phyloP scores from a whole-genome alignment of 129 eudicot species.

The Dittrichia graveolens region DNA sequence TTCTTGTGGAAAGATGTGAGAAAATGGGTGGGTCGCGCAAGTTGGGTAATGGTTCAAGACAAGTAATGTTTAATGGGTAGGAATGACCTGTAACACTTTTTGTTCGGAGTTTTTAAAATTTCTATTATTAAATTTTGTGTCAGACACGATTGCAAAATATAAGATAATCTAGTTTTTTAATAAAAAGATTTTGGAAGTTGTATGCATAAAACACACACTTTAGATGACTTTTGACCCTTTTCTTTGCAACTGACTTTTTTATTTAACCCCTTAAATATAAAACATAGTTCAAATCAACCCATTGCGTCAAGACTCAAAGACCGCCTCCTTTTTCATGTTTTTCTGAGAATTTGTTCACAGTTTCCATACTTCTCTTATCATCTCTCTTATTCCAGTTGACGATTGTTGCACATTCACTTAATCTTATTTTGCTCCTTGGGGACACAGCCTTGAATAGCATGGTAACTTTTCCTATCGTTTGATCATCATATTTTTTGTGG shows the following conservation, averaged over 20 bases:
- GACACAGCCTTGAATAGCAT: constrained; percentile 76
- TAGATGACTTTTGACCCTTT: background rate
- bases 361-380: background rate
- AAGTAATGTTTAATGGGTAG: background rate
- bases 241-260: background rate
- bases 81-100: background rate
- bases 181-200: background rate
- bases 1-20: background rate
- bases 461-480: constrained; percentile 43
- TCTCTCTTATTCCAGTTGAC: constrained; percentile 54
- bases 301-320: background rate
- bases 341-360: constrained; percentile 2
- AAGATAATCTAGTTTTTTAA: background rate
- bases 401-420: constrained; percentile 67
- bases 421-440: constrained; percentile 65
- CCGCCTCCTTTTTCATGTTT: constrained; percentile 1
- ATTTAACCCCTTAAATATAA: background rate
- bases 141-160: background rate
- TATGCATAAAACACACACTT: background rate
- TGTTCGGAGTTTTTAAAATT: background rate
- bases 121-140: background rate
- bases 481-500: background rate
- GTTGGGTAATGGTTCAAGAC: background rate
- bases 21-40: background rate
- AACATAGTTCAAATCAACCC: background rate